Evolutionary conservation across 2,329 filamentous ascomycete genomes (phyloP).

Genomic region (Xylaria sp.): DNA sequence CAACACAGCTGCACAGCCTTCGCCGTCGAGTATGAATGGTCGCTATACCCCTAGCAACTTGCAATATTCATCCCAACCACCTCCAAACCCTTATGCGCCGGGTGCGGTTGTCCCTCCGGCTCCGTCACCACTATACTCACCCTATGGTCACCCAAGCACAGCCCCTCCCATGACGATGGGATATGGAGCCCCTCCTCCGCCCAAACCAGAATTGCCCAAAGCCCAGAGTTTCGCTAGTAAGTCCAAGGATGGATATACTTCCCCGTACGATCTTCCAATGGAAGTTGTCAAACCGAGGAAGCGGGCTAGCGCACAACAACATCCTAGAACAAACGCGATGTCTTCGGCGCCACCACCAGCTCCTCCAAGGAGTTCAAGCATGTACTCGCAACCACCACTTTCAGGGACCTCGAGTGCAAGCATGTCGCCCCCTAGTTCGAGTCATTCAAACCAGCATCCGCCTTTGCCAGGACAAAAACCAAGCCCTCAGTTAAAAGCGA

Average conservation of each 20-base stretch:
- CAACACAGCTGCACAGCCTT: slow-evolving; percentile 24
- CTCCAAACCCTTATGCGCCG: slow-evolving; percentile 51
- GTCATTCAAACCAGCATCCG: slow-evolving; percentile 39
- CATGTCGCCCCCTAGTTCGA: slow-evolving; percentile 43
- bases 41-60: slow-evolving; percentile 39
- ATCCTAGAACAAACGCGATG: slow-evolving; percentile 48
- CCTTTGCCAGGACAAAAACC: slow-evolving; percentile 39
- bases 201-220: slow-evolving; percentile 54
- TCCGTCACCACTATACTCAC: slow-evolving; percentile 29
- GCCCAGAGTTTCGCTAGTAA: slow-evolving; percentile 88
- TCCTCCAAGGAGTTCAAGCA: slow-evolving; percentile 65
- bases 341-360: slow-evolving; percentile 51
- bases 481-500: slow-evolving; percentile 40
- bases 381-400: slow-evolving; percentile 43
- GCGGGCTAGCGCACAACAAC: slow-evolving; percentile 61
- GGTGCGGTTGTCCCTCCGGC: slow-evolving; percentile 41
- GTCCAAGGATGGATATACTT: slow-evolving; percentile 87
- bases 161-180: slow-evolving; percentile 35
- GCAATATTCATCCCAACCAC: slow-evolving; percentile 28
- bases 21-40: slow-evolving; percentile 35
- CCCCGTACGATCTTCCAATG: slow-evolving; percentile 92
- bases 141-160: slow-evolving; percentile 34
- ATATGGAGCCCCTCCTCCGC: slow-evolving; percentile 44
- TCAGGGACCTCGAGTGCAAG: slow-evolving; percentile 30
- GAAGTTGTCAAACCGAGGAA: slow-evolving; percentile 78